phyloP scores from a whole-genome alignment of 2,329 filamentous ascomycete species.

The Colletotrichum agaves region DNA sequence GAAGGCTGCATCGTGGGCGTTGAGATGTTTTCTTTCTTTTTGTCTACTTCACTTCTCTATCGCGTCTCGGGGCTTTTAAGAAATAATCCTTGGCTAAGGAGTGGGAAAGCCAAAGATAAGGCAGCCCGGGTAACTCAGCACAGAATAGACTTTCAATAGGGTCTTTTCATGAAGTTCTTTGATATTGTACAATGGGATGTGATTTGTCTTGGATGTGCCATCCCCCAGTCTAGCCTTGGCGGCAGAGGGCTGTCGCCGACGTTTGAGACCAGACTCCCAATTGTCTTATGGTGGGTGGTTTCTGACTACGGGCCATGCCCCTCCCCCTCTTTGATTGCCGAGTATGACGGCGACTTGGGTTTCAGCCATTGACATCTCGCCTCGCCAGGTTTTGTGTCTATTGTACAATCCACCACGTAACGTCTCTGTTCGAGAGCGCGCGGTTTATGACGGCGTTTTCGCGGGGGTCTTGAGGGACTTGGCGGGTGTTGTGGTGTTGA shows the following conservation, averaged over 20 bases:
- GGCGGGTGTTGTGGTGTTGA: conserved; percentile 30
- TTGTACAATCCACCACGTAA: too few species aligned
- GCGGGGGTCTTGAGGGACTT: conserved; percentile 26
- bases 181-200: conserved; percentile 18
- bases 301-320: too few species aligned
- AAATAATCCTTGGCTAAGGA: neutral
- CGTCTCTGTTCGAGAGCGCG: neutral
- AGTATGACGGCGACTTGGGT: too few species aligned
- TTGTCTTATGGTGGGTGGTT: too few species aligned
- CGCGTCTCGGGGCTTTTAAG: neutral
- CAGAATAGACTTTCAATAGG: conserved; percentile 14
- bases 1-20: conserved; percentile 27
- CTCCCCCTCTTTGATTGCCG: too few species aligned
- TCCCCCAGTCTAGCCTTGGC: too few species aligned
- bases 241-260: too few species aligned
- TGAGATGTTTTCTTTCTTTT: neutral
- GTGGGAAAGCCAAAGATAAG: neutral
- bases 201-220: neutral
- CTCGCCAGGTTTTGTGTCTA: too few species aligned
- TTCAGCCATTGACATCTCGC: too few species aligned
- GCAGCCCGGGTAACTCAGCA: neutral
- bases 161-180: conserved; percentile 2
- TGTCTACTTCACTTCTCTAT: neutral
- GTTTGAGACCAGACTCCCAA: too few species aligned
- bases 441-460: conserved; percentile 1